Evolutionary conservation across 805 yeast genomes (phyloP), one percentile per base, ranked within the genome.

Genomic region (Wickerhamomyces mucosus): DNA sequence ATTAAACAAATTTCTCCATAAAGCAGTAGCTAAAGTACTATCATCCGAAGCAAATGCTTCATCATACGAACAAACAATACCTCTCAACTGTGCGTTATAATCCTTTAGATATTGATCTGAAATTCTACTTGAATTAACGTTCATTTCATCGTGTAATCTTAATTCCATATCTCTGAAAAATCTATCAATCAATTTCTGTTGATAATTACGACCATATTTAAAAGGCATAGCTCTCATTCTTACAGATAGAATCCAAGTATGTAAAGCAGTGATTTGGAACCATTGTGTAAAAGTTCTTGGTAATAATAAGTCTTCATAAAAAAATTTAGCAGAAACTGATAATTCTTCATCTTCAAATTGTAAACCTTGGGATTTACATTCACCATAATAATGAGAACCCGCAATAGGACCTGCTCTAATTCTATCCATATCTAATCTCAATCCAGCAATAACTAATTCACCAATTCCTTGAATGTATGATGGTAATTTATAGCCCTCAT

Each of bases 221-320:
- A 78, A 79, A 0, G 97, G 97, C 80, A 92, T 69, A 8, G 94
- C 94, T 55, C 99, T 75, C 96, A 92, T 88, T 52, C 98, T 77
- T 13, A 83, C 95, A 42, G 80, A 79, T 28, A 92, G 65, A 50
- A 92, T 77, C 99, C 99, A 92, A 37, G 83, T 75, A 56, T 92
- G 98, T 43, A 92, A 65, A 1, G 79, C 65, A 6, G 95, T 82
- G 39, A 92, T 80, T 58, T 89, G 97, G 55, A 79, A 89, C 95
- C 96, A 89, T 56, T 86, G 94, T n/a, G 89, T 75, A 51, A 89
- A 88, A 1, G 96, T 79, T 51, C 71, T 67, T 21, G 95, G 95
- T 48, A 92, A 62, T 17, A 73, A 78, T 35, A 92, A 61, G 10
- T 88, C 81, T 33, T 83, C 81, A 52, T 85, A 92, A 66, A 85